Percentiles rank a stretch among this genome's conserved stretches.
Evolutionary conservation across 164 flowering plant species (phyloP).

Genomic region (Echeveria elegans): DNA sequence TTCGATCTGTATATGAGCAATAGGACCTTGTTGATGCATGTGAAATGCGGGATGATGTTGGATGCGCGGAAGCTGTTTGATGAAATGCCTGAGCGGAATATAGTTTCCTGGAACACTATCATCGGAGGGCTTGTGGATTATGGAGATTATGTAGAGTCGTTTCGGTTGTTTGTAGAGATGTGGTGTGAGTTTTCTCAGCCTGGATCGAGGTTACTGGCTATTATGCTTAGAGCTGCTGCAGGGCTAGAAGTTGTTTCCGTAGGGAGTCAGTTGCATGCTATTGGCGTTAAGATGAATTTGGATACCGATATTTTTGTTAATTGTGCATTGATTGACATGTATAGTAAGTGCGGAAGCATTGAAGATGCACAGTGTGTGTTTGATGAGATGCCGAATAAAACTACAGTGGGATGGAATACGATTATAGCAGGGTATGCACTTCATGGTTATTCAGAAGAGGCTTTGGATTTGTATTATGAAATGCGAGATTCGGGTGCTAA

Average conservation of each 20-base stretch:
- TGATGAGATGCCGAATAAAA: conserved; percentile 55
- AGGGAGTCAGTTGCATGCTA: conserved; percentile 48
- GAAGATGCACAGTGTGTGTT: conserved; percentile 48
- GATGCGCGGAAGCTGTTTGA: conserved; percentile 41
- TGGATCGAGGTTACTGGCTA: conserved; percentile 27
- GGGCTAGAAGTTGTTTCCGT: conserved; percentile 26
- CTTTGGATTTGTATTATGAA: conserved; percentile 38
- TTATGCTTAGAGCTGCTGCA: conserved; percentile 42
- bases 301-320: conserved; percentile 32
- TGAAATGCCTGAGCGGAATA: conserved; percentile 47
- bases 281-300: conserved; percentile 41
- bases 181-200: conserved; percentile 34
- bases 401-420: conserved; percentile 56
- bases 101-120: conserved; percentile 43
- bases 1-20: conserved; percentile 47
- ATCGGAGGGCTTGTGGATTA: conserved; percentile 41
- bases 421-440: conserved; percentile 60
- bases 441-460: conserved; percentile 59
- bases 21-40: conserved; percentile 47
- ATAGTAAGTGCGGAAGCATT: conserved; percentile 53
- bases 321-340: conserved; percentile 57
- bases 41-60: conserved; percentile 48
- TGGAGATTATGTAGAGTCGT: conserved; percentile 37
- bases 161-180: conserved; percentile 36
- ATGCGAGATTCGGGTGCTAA: conserved; percentile 51